Conservation (phyloP, 2,329 filamentous ascomycete genomes). For the Pyrenophora tritici-repentis region DNA sequence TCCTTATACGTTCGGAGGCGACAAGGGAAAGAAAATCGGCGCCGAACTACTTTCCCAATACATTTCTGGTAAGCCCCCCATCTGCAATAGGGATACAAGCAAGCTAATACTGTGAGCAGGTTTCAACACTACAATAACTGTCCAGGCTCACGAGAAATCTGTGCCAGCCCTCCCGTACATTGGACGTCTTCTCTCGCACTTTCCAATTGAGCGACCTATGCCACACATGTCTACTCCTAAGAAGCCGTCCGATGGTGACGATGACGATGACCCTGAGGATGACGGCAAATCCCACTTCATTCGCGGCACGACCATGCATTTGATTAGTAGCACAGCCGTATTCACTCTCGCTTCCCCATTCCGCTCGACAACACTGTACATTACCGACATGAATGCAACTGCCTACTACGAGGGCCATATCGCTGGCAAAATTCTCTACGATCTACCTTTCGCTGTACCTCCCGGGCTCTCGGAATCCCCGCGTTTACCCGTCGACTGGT, state of each 20-base stretch:
- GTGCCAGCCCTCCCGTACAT: constrained; percentile 76
- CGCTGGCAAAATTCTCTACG: constrained; percentile 77
- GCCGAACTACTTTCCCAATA: constrained; percentile 81
- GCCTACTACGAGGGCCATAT: constrained; percentile 83
- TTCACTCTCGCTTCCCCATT: constrained; percentile 85
- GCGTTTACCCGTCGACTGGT: constrained; percentile 80
- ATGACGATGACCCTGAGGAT: constrained; percentile 41
- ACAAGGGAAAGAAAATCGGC: constrained; percentile 65
- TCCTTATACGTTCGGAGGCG: constrained; percentile 66
- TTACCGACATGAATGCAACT: constrained; percentile 81
- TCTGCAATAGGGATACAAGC: too few species aligned
- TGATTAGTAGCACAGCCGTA: constrained; percentile 82
- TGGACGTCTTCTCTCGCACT: constrained; percentile 71
- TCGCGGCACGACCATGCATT: constrained; percentile 80
- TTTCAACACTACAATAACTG: constrained; percentile 77
- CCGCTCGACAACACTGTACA: constrained; percentile 70
- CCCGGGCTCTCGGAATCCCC: constrained; percentile 76
- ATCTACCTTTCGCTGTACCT: constrained; percentile 73
- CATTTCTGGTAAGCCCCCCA: constrained; percentile 67
- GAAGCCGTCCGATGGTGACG: constrained; percentile 48
- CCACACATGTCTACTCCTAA: constrained; percentile 67
- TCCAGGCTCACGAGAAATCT: constrained; percentile 71
- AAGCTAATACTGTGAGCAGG: constrained; percentile 50
- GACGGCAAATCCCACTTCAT: constrained; percentile 70
- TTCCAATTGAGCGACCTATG: constrained; percentile 73